Percentiles rank a stretch among this genome's conserved stretches.
Evolutionary conservation across 495 filamentous ascomycete species (phyloP).

Genomic region (Cercophora samala): DNA sequence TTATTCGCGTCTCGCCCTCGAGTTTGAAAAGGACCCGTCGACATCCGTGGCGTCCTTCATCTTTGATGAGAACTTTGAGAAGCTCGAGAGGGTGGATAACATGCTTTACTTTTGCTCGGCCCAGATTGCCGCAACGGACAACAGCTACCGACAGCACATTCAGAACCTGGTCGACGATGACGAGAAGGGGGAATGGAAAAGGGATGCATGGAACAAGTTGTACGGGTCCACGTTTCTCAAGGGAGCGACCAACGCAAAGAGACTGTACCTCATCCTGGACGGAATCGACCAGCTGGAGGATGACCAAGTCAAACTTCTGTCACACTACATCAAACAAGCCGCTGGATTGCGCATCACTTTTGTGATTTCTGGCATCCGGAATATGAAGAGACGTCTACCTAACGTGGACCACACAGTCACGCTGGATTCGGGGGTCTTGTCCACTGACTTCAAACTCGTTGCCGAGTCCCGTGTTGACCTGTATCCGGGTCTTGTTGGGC

Average conservation of each 20-base stretch:
- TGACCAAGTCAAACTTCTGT: neutral
- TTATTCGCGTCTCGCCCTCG: conserved; percentile 1
- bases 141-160: conserved; percentile 10
- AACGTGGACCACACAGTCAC: neutral
- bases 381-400: neutral
- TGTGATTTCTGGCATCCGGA: neutral
- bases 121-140: conserved; percentile 1
- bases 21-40: neutral
- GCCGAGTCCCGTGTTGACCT: neutral
- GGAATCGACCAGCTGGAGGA: conserved; percentile 8
- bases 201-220: conserved; percentile 1
- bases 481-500: neutral
- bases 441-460: conserved; percentile 4
- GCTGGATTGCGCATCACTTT: neutral
- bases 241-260: neutral
- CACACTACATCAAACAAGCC: neutral
- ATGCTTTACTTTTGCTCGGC: conserved; percentile 11
- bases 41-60: conserved; percentile 9
- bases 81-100: neutral
- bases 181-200: neutral
- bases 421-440: neutral
- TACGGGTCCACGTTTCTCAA: neutral
- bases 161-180: conserved; percentile 5
- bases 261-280: conserved; percentile 1
- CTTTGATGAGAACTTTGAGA: conserved; percentile 7